Evolutionary conservation across 495 filamentous ascomycete genomes (phyloP).

Genomic region (Podospora conica): DNA sequence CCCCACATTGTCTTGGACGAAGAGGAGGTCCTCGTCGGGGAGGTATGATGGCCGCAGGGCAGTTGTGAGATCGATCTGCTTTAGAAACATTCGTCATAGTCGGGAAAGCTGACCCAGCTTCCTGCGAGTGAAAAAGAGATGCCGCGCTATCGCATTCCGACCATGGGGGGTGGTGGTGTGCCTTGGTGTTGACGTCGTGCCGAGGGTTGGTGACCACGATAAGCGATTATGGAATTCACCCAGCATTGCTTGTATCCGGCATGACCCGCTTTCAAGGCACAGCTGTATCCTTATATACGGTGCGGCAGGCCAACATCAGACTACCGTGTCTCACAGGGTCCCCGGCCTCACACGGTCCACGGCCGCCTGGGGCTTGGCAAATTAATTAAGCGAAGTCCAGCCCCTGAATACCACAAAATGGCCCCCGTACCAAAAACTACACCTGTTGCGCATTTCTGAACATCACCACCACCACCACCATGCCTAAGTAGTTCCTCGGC

Average conservation of each 20-base stretch:
- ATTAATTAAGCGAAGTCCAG: too few relatives aligned
- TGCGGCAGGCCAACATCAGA: neutral
- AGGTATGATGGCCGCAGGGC: conserved; percentile 85
- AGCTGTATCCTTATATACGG: neutral
- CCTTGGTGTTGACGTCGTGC: conserved; percentile 2
- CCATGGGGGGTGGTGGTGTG: neutral
- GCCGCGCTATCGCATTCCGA: neutral
- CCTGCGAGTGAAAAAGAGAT: neutral
- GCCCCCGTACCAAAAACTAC: too few relatives aligned
- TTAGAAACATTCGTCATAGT: conserved; percentile 86
- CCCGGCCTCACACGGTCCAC: too few relatives aligned
- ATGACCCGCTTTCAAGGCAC: neutral
- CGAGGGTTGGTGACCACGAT: neutral
- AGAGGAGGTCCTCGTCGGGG: conserved; percentile 83
- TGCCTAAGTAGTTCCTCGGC: too few relatives aligned
- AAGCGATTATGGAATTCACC: neutral
- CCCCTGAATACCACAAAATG: too few relatives aligned
- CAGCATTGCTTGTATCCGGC: neutral
- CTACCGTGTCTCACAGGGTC: too few relatives aligned
- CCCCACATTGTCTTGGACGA: conserved; percentile 95
- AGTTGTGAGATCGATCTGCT: conserved; percentile 88
- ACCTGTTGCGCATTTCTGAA: too few relatives aligned
- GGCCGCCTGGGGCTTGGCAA: too few relatives aligned
- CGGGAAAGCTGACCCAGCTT: conserved; percentile 20
- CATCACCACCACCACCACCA: too few relatives aligned